Percentiles rank a stretch among this genome's conserved stretches.
Evolutionary conservation across 2,329 filamentous ascomycete species (phyloP).

Genomic region (Zymoseptoria tritici): DNA sequence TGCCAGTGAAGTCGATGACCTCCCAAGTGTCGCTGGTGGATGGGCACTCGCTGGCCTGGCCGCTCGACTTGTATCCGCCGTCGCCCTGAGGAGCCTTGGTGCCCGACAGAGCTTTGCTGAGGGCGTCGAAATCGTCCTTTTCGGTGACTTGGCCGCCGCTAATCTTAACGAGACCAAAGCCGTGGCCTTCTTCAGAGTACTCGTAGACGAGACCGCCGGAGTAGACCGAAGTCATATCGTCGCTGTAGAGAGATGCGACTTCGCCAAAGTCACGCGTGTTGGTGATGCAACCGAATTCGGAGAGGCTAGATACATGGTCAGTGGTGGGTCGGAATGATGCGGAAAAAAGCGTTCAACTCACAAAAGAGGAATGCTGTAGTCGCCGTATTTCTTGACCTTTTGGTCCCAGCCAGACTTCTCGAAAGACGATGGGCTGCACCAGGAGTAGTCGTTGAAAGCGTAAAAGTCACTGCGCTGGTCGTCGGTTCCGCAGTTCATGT

Average conservation of each 20-base stretch:
- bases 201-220: constrained; percentile 96
- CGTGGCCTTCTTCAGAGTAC: constrained; percentile 72
- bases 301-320: constrained; percentile 49
- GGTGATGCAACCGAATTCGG: constrained; percentile 85
- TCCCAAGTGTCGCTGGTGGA: constrained; percentile 49
- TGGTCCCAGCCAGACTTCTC: constrained; percentile 68
- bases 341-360: constrained; percentile 22
- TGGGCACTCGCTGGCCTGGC: constrained; percentile 49
- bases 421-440: constrained; percentile 68
- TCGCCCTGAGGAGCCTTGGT: constrained; percentile 48
- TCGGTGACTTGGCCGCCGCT: constrained; percentile 45
- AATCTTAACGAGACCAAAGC: constrained; percentile 72
- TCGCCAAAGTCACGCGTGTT: constrained; percentile 78
- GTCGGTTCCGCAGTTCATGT: constrained; percentile 88
- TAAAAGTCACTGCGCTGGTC: constrained; percentile 83
- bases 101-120: constrained; percentile 45
- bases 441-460: constrained; percentile 84
- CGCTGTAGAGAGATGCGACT: constrained; percentile 68
- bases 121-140: constrained; percentile 54
- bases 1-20: constrained; percentile 41
- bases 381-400: constrained; percentile 80
- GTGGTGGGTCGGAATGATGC: not conserved
- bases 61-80: constrained; percentile 52
- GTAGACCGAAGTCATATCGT: constrained; percentile 80
- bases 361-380: constrained; percentile 84